phyloP scores from a whole-genome alignment of 2,329 filamentous ascomycete genomes.

The Cylindrodendrum hubeiense region DNA sequence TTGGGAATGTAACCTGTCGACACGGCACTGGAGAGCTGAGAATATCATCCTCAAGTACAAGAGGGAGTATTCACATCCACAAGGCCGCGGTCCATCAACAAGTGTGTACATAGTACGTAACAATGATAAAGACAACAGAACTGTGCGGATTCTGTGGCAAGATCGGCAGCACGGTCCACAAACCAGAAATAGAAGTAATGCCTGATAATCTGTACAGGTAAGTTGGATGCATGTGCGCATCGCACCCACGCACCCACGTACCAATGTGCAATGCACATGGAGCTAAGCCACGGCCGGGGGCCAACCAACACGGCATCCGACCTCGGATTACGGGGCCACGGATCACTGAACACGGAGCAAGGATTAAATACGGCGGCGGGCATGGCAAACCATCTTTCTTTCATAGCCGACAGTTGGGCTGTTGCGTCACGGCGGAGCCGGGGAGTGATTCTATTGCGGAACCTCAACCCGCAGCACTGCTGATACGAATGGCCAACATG shows the following conservation, averaged over 20 bases:
- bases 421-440: slow-evolving; percentile 26
- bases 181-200: background rate
- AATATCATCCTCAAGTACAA: too few relatives aligned
- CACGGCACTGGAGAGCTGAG: too few relatives aligned
- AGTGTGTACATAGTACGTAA: background rate
- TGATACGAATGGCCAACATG: background rate
- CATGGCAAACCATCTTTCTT: background rate
- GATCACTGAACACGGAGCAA: background rate
- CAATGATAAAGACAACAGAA: background rate
- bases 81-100: background rate
- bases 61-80: background rate
- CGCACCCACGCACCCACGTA: background rate
- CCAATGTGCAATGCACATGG: background rate
- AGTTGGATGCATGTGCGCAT: background rate
- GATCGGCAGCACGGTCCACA: background rate
- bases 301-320: background rate
- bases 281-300: slow-evolving; percentile 5
- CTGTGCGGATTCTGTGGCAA: background rate
- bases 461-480: background rate
- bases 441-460: background rate
- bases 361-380: background rate
- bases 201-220: too few relatives aligned
- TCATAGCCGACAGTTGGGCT: background rate
- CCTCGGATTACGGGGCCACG: slow-evolving; percentile 5
- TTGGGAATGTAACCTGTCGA: too few relatives aligned